Base-by-base conservation (phyloP, 164 flowering plant genomes). In the Stephania cephalantha region DNA sequence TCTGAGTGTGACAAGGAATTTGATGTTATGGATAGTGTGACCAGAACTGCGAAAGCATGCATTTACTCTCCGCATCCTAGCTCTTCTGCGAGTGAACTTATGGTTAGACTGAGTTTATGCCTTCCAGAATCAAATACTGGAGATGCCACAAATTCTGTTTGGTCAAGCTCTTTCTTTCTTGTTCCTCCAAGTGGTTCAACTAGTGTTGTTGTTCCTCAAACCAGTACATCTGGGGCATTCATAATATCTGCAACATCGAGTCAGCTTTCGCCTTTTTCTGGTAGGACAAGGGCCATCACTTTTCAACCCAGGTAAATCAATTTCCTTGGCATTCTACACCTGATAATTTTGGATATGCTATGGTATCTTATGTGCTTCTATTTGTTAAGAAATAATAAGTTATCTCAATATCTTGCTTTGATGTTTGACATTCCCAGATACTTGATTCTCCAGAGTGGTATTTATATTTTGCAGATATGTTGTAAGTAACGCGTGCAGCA, bases 401-500 rank as follows among this genome's bases (percentile, higher is more conserved):
- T 15, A 18, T 61, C 9, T 61, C 64, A 58, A 58, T 7, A 61
- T 7, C 22, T 15, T 20, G 18, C 5, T 17, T 61, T 20, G n/a
- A 25, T 66, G 44, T 30, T 63, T 66, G 69, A 25, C 30, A 20
- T 67, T 72, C 20, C 12, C 68, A 17, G 22, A 3, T 45, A 29
- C 25, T 25, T 35, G 30, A 72, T 74, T 50, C 48, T 68, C 18
- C 44, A 45, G 46, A 7, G 45, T 48, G 64, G 42, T 61, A 12
- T 46, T 46, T 77, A 2, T 29, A 29, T 66, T 77, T 42, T 85
- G 81, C 94, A 95, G 99, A 85, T 95, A 88, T 76, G 89, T 95
- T 71, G 89, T 95, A 46, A 86, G 97, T 77, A 95, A 95, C 84
- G 95, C 98, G 58, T 91, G 97, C 85, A 82, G 87, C 84, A 91